A percentile compares a stretch with the other conserved stretches of the same genome.
These are phyloP conservation scores for Verticillium nubilum DNA, from an alignment of 2,329 filamentous ascomycete genomes.

Conservation along the genomic window DNA sequence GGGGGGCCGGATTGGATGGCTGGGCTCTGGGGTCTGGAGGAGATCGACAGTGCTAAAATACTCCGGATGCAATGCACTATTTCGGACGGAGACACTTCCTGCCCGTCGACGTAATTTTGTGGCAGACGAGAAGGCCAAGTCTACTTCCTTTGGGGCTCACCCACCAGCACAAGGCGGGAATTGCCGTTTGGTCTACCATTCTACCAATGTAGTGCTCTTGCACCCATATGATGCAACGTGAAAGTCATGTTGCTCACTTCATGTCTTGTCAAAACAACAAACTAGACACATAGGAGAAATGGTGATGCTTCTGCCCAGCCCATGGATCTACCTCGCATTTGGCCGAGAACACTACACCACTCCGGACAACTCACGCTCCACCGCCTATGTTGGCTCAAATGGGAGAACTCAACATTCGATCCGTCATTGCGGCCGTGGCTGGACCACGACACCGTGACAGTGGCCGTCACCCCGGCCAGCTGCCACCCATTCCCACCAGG, in stretches of 20 bases:
- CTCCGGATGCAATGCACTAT: background rate
- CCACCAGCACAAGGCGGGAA: background rate
- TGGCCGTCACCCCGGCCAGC: background rate
- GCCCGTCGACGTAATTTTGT: background rate
- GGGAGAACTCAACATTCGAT: background rate
- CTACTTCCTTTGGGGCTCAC: background rate
- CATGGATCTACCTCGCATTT: too few species aligned
- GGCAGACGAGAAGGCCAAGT: background rate
- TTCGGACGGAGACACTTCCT: background rate
- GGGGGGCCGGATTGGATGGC: background rate
- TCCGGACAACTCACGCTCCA: background rate
- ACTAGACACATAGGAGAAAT: background rate
- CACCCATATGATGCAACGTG: background rate
- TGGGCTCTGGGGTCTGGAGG: background rate
- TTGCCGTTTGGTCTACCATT: background rate
- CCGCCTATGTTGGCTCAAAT: background rate
- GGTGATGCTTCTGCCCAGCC: background rate
- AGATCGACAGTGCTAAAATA: background rate
- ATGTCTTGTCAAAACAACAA: background rate
- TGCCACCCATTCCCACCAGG: too few species aligned
- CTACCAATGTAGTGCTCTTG: background rate
- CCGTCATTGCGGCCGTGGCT: background rate
- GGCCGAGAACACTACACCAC: background rate
- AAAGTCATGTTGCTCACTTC: background rate
- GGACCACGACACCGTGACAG: background rate